Conservation (phyloP, 73 alveolate species). For the Tetrahymena elliotti region DNA sequence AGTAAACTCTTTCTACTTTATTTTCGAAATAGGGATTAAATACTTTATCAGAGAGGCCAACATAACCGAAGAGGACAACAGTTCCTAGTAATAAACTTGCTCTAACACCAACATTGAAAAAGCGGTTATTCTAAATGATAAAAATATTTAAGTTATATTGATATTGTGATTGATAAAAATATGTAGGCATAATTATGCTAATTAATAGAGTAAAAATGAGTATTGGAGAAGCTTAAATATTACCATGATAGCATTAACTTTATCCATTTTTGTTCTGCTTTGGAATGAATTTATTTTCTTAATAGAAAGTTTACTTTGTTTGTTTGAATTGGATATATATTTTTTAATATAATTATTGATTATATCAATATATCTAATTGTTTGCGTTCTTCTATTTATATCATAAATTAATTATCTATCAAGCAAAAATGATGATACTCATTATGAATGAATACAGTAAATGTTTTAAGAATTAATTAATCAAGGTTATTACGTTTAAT, state of each 20-base stretch:
- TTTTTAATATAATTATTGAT: background rate
- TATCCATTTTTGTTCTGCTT: background rate
- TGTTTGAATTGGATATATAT: background rate
- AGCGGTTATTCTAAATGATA: background rate
- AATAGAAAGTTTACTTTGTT: background rate
- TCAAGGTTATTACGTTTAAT: background rate
- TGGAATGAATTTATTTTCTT: background rate
- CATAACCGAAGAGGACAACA: background rate
- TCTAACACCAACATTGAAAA: background rate
- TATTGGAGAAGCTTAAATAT: background rate
- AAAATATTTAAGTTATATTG: background rate
- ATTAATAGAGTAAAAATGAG: background rate
- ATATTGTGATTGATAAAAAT: background rate
- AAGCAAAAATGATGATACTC: background rate
- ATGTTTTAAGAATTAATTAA: too few relatives aligned
- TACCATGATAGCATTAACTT: background rate
- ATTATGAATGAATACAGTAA: too few relatives aligned
- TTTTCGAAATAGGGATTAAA: background rate
- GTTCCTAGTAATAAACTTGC: background rate
- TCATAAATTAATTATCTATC: background rate
- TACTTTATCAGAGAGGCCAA: background rate
- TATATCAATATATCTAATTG: background rate
- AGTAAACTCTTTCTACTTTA: background rate
- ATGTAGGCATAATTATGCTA: background rate
- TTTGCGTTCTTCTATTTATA: background rate